phyloP scores from a whole-genome alignment of 2,329 filamentous ascomycete genomes.

The Cladobotryum mycophilum region DNA sequence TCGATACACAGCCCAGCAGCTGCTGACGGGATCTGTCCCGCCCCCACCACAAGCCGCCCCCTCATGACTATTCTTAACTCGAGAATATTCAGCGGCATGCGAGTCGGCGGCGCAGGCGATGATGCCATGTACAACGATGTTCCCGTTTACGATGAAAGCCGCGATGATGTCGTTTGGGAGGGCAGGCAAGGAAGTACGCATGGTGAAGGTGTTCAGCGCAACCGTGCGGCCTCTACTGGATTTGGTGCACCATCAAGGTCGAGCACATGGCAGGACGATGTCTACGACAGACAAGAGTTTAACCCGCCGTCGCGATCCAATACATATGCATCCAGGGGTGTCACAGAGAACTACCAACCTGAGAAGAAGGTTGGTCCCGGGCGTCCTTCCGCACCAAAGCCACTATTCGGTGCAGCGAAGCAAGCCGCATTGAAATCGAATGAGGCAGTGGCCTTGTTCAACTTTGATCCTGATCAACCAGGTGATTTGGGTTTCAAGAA shows the following conservation, averaged over 20 bases:
- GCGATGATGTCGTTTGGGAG: constrained; percentile 82
- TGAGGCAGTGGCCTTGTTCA: constrained; percentile 85
- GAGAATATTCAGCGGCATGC: constrained; percentile 68
- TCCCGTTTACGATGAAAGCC: constrained; percentile 77
- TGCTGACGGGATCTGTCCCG: constrained; percentile 71
- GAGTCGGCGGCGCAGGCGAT: constrained; percentile 34
- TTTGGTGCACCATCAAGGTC: constrained; percentile 55
- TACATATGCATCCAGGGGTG: constrained; percentile 39
- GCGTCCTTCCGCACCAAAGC: constrained; percentile 82
- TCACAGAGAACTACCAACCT: constrained; percentile 43
- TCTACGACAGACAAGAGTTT: constrained; percentile 56
- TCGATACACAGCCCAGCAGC: constrained; percentile 71
- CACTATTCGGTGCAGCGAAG: constrained; percentile 57
- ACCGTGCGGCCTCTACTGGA: constrained; percentile 34
- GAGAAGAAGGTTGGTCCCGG: constrained; percentile 55
- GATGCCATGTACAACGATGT: constrained; percentile 88
- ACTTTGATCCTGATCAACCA: constrained; percentile 88
- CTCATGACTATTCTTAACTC: constrained; percentile 82
- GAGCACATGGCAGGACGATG: constrained; percentile 69
- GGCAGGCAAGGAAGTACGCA: constrained; percentile 63
- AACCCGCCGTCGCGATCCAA: constrained; percentile 42
- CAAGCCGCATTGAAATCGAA: constrained; percentile 59
- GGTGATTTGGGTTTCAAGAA: constrained; percentile 96
- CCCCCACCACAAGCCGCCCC: constrained; percentile 74
- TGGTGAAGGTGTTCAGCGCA: constrained; percentile 53